Evolutionary conservation across 805 yeast genomes (phyloP), one percentile per base, ranked within the genome.

Genomic region (Phaffomyces thermotolerans): DNA sequence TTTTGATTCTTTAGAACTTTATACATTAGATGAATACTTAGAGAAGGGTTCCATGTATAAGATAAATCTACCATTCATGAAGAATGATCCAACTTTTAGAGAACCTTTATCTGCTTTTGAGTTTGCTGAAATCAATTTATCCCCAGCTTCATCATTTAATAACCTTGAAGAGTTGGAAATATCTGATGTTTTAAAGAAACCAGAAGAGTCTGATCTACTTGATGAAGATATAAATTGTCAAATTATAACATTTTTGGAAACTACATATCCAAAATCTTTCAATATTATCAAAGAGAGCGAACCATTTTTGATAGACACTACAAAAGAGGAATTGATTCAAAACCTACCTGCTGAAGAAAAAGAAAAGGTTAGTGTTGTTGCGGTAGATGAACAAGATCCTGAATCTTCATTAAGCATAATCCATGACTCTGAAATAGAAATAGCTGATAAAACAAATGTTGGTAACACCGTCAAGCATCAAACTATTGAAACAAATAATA

Each of bases 31-130:
- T 9, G 58, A 55, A 23, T 36, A 40, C 1, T 37, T 53, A 6
- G 46, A 43, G 4, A 48, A 46, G 25, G 58, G 58, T 3, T 32
- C 45, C 2, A 52, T 51, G n/a, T 53, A 32, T 32, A 37, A 47
- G 5, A 12, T 55, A 9, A 43, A 46, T 23, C 30, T 52, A 1
- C 50, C 51, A 27, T 53, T 47, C 32, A 55, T 53, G 56, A 43
- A 33, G 14, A 46, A 39, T 23, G 41, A 41, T 9, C 58, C 58
- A 1, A 36, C 42, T 3, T 53, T 52, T 31, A 27, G 43, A 14
- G 56, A 55, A 36, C 34, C 35, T 6, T 42, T 20, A 24, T 14
- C 31, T 3, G 42, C 57, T 3, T 44, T 48, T 23, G 52, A 49
- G 13, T 42, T 40, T 29, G 30, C 50, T 20, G 5, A 3, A 12